Evolutionary conservation across 345 rosid genomes (phyloP).

Genomic region (Lumnitzera racemosa): DNA sequence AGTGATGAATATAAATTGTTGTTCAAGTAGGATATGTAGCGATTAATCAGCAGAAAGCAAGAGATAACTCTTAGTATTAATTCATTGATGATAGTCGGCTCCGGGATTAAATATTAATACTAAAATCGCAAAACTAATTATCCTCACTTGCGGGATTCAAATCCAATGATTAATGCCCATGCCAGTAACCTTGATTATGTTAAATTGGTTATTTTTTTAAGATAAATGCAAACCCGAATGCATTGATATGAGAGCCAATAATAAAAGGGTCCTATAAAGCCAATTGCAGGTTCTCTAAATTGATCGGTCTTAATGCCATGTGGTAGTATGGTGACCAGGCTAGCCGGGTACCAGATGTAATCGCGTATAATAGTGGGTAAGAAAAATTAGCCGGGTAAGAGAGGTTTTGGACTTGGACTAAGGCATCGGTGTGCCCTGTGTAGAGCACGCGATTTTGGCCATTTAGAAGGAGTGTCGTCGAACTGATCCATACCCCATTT

Average conservation of each 20-base stretch:
- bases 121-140: too few species aligned
- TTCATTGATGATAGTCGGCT: too few species aligned
- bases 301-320: slow-evolving; percentile 42
- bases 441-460: slow-evolving; percentile 72
- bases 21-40: too few species aligned
- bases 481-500: slow-evolving; percentile 87
- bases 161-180: too few species aligned
- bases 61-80: too few species aligned
- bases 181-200: too few species aligned
- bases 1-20: too few species aligned
- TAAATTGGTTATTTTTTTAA: slow-evolving; percentile 51
- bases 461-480: slow-evolving; percentile 63
- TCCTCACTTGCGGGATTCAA: too few species aligned
- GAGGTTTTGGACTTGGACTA: slow-evolving; percentile 77
- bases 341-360: slow-evolving; percentile 65
- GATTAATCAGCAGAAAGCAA: neutral
- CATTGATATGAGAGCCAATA: slow-evolving; percentile 54
- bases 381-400: slow-evolving; percentile 73
- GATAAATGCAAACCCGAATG: slow-evolving; percentile 56
- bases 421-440: slow-evolving; percentile 57
- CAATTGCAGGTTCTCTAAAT: slow-evolving; percentile 89
- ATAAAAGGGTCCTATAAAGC: slow-evolving; percentile 56
- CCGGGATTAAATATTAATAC: too few species aligned
- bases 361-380: slow-evolving; percentile 71
- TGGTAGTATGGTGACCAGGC: slow-evolving; percentile 74